A percentile compares a stretch with the other conserved stretches of the same genome.
Conservation (phyloP, 2,329 filamentous ascomycete species). For the Pseudogymnoascus destructans region DNA sequence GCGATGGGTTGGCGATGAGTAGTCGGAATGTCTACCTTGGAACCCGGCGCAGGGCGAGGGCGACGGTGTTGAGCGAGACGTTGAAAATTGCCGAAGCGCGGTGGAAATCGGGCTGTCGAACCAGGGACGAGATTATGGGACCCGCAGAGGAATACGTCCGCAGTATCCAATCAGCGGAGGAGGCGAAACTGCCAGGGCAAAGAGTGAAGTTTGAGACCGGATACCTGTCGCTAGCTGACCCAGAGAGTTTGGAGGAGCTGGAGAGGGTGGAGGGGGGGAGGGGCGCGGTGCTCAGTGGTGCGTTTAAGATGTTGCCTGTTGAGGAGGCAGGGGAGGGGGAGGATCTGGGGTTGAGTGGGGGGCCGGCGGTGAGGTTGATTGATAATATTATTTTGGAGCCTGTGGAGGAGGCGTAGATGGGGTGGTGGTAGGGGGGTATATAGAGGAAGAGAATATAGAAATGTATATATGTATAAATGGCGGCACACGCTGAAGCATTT, state of each 20-base stretch:
- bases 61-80: conserved; percentile 57
- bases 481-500: not conserved
- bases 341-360: conserved; percentile 58
- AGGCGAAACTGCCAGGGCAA: conserved; percentile 39
- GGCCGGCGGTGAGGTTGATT: conserved; percentile 72
- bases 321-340: conserved; percentile 59
- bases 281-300: conserved; percentile 79
- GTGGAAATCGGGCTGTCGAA: conserved; percentile 41
- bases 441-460: not conserved
- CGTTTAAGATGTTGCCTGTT: conserved; percentile 76
- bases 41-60: conserved; percentile 54
- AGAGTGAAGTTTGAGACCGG: conserved; percentile 71
- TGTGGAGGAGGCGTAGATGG: conserved; percentile 7
- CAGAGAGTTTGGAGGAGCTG: conserved; percentile 69
- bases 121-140: conserved; percentile 55
- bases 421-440: not conserved
- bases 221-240: conserved; percentile 84
- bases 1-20: conserved; percentile 77
- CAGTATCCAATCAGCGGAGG: conserved; percentile 45
- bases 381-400: conserved; percentile 73
- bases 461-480: not conserved
- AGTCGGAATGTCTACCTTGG: conserved; percentile 92
- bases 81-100: conserved; percentile 56
- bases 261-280: conserved; percentile 51
- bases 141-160: conserved; percentile 51